Conservation (phyloP, 805 yeast species). For the Kodamaea kaohsiungensis region DNA sequence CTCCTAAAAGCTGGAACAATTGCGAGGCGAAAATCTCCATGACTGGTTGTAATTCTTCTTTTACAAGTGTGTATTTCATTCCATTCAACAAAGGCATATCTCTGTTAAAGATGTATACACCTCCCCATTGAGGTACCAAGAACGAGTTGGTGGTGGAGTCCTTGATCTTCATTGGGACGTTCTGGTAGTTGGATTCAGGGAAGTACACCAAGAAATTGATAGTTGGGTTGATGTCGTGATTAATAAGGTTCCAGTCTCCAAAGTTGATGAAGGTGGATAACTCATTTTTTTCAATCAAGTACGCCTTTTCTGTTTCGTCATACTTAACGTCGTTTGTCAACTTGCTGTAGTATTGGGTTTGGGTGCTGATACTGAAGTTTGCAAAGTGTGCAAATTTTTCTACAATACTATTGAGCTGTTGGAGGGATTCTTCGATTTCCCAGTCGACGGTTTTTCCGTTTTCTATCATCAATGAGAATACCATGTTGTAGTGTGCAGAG, state of each 20-base stretch:
- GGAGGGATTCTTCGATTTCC: constrained; percentile 63
- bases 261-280: constrained; percentile 78
- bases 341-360: constrained; percentile 67
- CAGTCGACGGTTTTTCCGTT: constrained; percentile 67
- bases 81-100: constrained; percentile 22
- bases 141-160: constrained; percentile 57
- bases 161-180: constrained; percentile 51
- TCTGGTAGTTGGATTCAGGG: constrained; percentile 48
- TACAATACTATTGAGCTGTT: constrained; percentile 58
- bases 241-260: constrained; percentile 78
- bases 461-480: constrained; percentile 73
- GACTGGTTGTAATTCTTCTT: constrained; percentile 52
- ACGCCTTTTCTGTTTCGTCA: constrained; percentile 24
- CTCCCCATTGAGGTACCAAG: constrained; percentile 90
- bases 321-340: constrained; percentile 28
- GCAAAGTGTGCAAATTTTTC: constrained; percentile 53
- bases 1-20: constrained; percentile 69
- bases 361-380: constrained; percentile 76
- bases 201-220: constrained; percentile 71
- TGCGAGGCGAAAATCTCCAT: constrained; percentile 75
- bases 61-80: constrained; percentile 27
- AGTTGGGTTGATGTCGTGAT: constrained; percentile 60
- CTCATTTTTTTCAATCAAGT: constrained; percentile 48
- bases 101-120: constrained; percentile 56
- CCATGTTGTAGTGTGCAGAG: constrained; percentile 70